Base-by-base conservation (phyloP, 139 green algal species). In the Diplosphaera chodatii region DNA sequence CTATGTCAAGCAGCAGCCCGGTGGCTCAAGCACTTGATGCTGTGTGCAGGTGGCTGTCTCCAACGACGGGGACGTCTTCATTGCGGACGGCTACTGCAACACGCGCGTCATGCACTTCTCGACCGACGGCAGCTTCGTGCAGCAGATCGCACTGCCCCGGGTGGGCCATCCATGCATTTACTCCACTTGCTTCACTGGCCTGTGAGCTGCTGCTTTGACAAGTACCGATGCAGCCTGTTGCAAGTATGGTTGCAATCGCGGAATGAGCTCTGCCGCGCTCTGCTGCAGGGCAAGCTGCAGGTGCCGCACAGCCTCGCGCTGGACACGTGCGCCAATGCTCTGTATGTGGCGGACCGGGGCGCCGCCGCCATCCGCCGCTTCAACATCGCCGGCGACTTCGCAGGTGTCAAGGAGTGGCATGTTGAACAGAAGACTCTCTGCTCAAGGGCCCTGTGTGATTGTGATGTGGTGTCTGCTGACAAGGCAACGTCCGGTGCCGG, bases 71-170 rank as follows among this genome's bases (percentile, higher is more conserved):
- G 79, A 64, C 22, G 78, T 97, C 69, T 85, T 85, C 33, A 83
- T 97, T 1, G 76, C 83, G 4, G 92, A 96, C 67, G 91, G 91
- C 25, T 90, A 90, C 75, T 88, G 84, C 73, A 84, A 82, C 40
- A 33, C 34, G n/a, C 70, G 84, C 3, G 74, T 90, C 34, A 73
- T 74, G 31, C 30, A 71, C 63, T 81, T 78, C 65, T 48, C 30
- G 4, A 22, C 72, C 0, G 8, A 73, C 6, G 89, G 86, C 10
- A 69, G 68, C 0, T 85, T 67, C 41, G 8, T 83, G 16, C 64
- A 59, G 48, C 16, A 21, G 16, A 59, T 59, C 16, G 18, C 48
- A 59, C 48, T 59, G 48, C 69, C 69, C 5, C 27, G 25, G 48
- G 48, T 59, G 16, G 37, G 37, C 37, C 37, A 6, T 20, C 37